Conservation (phyloP, 2,329 filamentous ascomycete species). For the Fusarium paranaense region DNA sequence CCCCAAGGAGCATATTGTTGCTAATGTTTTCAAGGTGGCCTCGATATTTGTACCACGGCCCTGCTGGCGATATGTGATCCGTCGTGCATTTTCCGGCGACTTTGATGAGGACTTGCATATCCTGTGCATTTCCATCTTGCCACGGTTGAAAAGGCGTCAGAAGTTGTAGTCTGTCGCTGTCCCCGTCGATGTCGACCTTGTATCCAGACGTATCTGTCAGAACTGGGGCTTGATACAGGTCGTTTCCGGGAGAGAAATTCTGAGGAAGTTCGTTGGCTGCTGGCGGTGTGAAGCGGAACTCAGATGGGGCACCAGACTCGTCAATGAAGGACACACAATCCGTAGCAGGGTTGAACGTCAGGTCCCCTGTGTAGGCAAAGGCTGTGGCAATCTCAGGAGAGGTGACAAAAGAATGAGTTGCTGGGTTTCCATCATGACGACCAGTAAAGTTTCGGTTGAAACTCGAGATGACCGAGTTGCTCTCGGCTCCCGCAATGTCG, state of each 20-base stretch:
- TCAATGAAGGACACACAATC: background rate
- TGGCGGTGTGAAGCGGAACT: background rate
- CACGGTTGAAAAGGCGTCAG: constrained; percentile 43
- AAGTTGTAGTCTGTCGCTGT: constrained; percentile 47
- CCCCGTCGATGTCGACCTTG: constrained; percentile 40
- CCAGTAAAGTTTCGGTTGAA: constrained; percentile 54
- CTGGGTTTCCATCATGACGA: constrained; percentile 53
- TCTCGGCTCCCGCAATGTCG: constrained; percentile 37
- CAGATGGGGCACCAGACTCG: background rate
- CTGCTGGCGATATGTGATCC: constrained; percentile 53
- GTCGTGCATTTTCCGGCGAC: constrained; percentile 53
- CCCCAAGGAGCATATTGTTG: constrained; percentile 51
- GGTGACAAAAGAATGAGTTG: constrained; percentile 57
- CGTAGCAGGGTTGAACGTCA: background rate
- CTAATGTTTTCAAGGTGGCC: constrained; percentile 54
- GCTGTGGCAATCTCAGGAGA: background rate
- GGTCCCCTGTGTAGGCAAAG: background rate
- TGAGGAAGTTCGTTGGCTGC: background rate
- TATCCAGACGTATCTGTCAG: constrained; percentile 33
- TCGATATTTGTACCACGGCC: constrained; percentile 53
- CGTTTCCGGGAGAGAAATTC: constrained; percentile 4
- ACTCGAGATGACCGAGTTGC: constrained; percentile 50
- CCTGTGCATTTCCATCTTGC: constrained; percentile 35
- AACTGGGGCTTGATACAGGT: constrained; percentile 43
- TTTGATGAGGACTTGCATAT: constrained; percentile 46